Evolutionary conservation across 1,139 yeast genomes (phyloP).

Genomic region (Blastobotrys persicus): DNA sequence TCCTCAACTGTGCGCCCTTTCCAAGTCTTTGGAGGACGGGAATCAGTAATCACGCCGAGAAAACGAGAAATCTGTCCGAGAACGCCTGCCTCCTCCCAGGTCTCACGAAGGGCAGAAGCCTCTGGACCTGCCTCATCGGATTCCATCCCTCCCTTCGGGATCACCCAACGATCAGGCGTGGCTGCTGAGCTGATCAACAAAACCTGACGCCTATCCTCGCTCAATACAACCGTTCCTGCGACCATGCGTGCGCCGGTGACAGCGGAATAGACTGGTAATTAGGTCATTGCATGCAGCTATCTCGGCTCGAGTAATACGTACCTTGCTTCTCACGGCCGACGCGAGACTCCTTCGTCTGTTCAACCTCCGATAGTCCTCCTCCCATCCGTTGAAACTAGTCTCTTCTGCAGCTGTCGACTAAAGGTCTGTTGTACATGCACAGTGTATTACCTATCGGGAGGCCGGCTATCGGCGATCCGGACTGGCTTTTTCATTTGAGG

Average conservation of each 20-base stretch:
- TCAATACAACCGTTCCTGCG: constrained; percentile 85
- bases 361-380: neutral
- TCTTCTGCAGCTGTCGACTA: too few species aligned
- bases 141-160: constrained; percentile 97
- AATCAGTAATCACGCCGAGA: constrained; percentile 67
- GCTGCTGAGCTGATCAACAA: constrained; percentile 75
- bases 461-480: too few species aligned
- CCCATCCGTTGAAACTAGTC: too few species aligned
- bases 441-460: too few species aligned
- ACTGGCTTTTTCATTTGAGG: too few species aligned
- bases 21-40: constrained; percentile 64
- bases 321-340: constrained; percentile 48
- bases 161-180: constrained; percentile 68
- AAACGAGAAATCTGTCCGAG: constrained; percentile 55
- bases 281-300: neutral
- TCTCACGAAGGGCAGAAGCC: constrained; percentile 73
- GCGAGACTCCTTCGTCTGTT: constrained; percentile 38
- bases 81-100: constrained; percentile 98
- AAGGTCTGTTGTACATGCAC: too few species aligned
- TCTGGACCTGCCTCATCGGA: constrained; percentile 58
- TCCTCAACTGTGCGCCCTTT: constrained; percentile 43
- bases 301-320: constrained; percentile 17
- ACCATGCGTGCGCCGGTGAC: constrained; percentile 77
- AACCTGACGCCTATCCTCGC: constrained; percentile 55
- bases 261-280: constrained; percentile 41